Evolutionary conservation across 306 rosid species (phyloP), one percentile per base, ranked within the genome.

Genomic region (Benincasa hispida): DNA sequence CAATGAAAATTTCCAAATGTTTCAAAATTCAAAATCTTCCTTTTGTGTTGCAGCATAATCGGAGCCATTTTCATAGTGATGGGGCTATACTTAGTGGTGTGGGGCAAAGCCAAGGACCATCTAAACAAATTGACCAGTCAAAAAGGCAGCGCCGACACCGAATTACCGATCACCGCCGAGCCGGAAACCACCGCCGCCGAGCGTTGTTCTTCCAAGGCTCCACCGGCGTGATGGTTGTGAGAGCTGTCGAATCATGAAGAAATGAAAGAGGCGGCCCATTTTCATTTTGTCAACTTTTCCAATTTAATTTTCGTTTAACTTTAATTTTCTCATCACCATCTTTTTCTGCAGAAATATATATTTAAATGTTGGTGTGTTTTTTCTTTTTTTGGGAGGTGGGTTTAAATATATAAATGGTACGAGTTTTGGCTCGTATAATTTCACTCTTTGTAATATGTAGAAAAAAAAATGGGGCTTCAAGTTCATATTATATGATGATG

Each of bases 71-170:
- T 94, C 24, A 94, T 94, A 59, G 97, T 94, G 22, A 53, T 67
- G 12, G 99, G 99, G 19, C 95, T 94, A 41, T 94, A 94, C 90
- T 88, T 91, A 6, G 95, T 92, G 76, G 99, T 94, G 32, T 94
- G 99, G 99, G 99, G 95, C 0, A 92, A 94, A 83, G 89, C 93
- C 88, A 94, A 87, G 83, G 99, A 94, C 57, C 81, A 74, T 17
- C 10, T 17, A 11, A 76, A 28, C 74, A 51, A 72, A 73, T 6
- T 14, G 3, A 17, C 65, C 5, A 51, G 51, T 76, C 86, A 77
- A 67, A 87, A 87, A 81, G 79, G 48, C 3, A 84, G 47, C 62
- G 83, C 72, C 72, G 47, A 15, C 0, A 86, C 80, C 21, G 89
- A 86, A 62, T 83, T 94, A 76, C 97, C 98, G 32, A 82, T 91